Evolutionary conservation across 2,329 filamentous ascomycete species (phyloP).

Genomic region (Rutstroemia sp.): DNA sequence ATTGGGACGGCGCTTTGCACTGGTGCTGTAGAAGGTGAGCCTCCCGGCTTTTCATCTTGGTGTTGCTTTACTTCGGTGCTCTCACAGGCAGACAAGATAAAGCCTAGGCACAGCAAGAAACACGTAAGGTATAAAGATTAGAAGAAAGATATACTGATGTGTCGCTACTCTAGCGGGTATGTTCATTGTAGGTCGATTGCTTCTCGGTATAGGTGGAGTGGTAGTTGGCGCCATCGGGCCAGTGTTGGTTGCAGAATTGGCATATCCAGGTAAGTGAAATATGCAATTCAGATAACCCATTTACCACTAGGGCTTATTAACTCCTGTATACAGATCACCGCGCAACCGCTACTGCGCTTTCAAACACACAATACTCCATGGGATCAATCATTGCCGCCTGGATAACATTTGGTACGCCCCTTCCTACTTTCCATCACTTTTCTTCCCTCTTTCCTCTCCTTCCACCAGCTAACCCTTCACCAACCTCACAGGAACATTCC

Average conservation of each 20-base stretch:
- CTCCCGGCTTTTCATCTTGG: neutral
- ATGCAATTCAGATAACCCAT: neutral
- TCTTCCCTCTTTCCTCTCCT: too few relatives aligned
- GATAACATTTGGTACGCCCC: conserved; percentile 30
- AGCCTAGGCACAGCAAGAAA: neutral
- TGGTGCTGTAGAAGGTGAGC: conserved; percentile 2
- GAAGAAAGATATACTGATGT: neutral
- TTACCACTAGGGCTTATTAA: neutral
- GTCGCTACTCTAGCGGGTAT: conserved; percentile 1
- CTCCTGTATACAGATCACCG: conserved; percentile 18
- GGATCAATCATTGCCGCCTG: conserved; percentile 34
- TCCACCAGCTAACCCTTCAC: too few relatives aligned
- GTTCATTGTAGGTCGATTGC: conserved; percentile 6
- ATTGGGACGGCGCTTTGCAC: conserved; percentile 7
- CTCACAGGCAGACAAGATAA: too few relatives aligned
- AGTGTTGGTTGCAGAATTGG: conserved; percentile 9
- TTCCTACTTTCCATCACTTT: neutral
- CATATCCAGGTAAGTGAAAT: conserved; percentile 6
- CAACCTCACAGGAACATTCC: conserved; percentile 2
- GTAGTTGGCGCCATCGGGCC: conserved; percentile 14
- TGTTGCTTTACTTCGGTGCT: neutral
- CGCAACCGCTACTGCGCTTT: conserved; percentile 30
- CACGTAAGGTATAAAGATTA: neutral
- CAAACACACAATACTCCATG: conserved; percentile 30
- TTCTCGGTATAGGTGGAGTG: conserved; percentile 9